These are phyloP conservation scores for Tuber melanosporum DNA, from an alignment of 495 filamentous ascomycete genomes.

Conservation along the genomic window DNA sequence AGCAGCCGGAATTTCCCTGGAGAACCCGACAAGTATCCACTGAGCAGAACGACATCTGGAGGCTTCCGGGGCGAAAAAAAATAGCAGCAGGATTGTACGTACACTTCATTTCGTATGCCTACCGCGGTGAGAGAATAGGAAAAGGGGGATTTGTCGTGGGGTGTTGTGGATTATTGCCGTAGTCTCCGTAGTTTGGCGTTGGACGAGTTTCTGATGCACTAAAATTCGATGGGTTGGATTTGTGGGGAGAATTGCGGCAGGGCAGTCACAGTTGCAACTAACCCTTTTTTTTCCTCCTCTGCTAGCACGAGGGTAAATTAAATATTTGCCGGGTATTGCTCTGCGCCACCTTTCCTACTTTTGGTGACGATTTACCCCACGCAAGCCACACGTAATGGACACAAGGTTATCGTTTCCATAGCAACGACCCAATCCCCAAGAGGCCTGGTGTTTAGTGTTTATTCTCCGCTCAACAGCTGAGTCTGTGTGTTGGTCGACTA, in stretches of 20 bases:
- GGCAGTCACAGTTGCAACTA: constrained; percentile 23
- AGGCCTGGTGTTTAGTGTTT: background rate
- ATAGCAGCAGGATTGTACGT: constrained; percentile 28
- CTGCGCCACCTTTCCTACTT: background rate
- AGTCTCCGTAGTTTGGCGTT: constrained; percentile 17
- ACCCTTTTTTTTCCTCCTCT: background rate
- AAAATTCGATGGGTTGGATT: constrained; percentile 21
- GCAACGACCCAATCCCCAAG: background rate
- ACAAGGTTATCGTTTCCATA: background rate
- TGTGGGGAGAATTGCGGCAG: constrained; percentile 16
- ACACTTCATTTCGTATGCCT: constrained; percentile 42
- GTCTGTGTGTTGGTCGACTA: background rate
- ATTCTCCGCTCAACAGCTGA: background rate
- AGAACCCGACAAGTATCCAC: background rate
- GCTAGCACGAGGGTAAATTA: background rate
- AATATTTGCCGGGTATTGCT: background rate
- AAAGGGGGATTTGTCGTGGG: constrained; percentile 19
- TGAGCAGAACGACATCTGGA: background rate
- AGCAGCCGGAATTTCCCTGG: background rate
- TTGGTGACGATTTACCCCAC: background rate
- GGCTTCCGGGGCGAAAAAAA: constrained; percentile 4
- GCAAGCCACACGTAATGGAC: background rate
- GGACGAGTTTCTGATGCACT: constrained; percentile 19
- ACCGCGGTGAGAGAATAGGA: constrained; percentile 20
- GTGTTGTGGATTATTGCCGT: constrained; percentile 26